Percentiles rank a stretch among this genome's conserved stretches.
Conservation (phyloP, 768 basidiomycete genomes). For the Tulasnella sp. region DNA sequence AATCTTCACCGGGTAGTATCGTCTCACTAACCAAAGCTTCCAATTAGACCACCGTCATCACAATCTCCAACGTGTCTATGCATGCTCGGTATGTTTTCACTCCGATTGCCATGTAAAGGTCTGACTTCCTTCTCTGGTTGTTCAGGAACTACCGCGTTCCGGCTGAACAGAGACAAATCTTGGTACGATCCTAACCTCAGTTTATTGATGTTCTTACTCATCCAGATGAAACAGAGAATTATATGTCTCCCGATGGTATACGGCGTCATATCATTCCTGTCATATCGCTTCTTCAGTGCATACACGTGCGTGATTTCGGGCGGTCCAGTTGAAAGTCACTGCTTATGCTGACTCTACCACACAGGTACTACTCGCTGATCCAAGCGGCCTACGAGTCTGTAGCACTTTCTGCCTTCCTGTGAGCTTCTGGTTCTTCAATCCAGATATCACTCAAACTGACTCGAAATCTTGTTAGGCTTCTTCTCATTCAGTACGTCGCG, state of each 20-base stretch:
- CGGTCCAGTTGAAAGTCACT: neutral
- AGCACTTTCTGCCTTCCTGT: constrained; percentile 81
- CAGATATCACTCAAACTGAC: no score
- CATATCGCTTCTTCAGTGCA: constrained; percentile 70
- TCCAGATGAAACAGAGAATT: constrained; percentile 34
- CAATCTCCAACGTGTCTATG: constrained; percentile 15
- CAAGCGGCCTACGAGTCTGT: constrained; percentile 46
- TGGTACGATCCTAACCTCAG: constrained; percentile 23
- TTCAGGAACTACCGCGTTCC: constrained; percentile 54
- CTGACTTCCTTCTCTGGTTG: neutral
- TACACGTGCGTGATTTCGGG: constrained; percentile 35
- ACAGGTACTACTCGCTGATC: constrained; percentile 40
- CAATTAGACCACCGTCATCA: constrained; percentile 25
- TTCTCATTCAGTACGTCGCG: constrained; percentile 79
- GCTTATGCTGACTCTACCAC: neutral
- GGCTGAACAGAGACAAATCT: constrained; percentile 66
- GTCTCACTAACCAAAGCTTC: neutral
- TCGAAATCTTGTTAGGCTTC: constrained; percentile 38
- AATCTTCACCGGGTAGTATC: no score
- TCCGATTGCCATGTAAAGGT: neutral
- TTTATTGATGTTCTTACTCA: neutral
- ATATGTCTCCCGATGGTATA: constrained; percentile 71
- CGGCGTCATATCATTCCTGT: constrained; percentile 73
- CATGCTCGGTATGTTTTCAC: constrained; percentile 14
- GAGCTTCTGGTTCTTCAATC: no score